Evolutionary conservation across 1,284 basidiomycete genomes (phyloP).

Genomic region (Singerocomus rubriflavus): DNA sequence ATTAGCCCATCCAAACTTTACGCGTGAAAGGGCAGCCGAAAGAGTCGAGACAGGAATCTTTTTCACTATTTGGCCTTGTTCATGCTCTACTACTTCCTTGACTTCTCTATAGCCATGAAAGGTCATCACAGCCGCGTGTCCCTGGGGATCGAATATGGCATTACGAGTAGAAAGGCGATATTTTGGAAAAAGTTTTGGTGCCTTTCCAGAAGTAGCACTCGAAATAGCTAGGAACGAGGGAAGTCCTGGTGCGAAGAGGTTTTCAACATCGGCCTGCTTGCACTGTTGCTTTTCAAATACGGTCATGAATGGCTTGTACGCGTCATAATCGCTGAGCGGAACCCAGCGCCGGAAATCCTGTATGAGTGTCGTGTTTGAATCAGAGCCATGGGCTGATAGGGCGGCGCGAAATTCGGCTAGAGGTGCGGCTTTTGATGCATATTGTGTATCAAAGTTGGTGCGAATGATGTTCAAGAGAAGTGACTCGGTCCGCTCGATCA

Average conservation of each 20-base stretch:
- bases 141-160: not conserved
- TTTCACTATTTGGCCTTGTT: not conserved
- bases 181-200: constrained; percentile 1
- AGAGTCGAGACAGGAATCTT: not conserved
- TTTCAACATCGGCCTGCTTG: constrained; percentile 8
- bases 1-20: not conserved
- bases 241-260: constrained; percentile 18
- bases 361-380: not conserved
- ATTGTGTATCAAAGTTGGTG: constrained; percentile 4
- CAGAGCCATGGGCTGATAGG: not conserved
- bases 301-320: constrained; percentile 13
- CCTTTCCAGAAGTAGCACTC: constrained; percentile 14
- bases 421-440: not conserved
- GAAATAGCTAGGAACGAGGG: constrained; percentile 6
- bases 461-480: constrained; percentile 5
- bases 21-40: not conserved
- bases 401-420: constrained; percentile 5
- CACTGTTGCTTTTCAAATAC: constrained; percentile 10
- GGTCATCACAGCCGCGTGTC: not conserved
- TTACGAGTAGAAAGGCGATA: not conserved
- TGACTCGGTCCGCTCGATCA: not conserved
- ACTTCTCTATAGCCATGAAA: not conserved
- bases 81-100: constrained; percentile 3
- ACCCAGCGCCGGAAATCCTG: constrained; percentile 4
- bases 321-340: constrained; percentile 10